Conservation (phyloP, 1,139 yeast genomes). For the Suzukiozyma palmioleophila region DNA sequence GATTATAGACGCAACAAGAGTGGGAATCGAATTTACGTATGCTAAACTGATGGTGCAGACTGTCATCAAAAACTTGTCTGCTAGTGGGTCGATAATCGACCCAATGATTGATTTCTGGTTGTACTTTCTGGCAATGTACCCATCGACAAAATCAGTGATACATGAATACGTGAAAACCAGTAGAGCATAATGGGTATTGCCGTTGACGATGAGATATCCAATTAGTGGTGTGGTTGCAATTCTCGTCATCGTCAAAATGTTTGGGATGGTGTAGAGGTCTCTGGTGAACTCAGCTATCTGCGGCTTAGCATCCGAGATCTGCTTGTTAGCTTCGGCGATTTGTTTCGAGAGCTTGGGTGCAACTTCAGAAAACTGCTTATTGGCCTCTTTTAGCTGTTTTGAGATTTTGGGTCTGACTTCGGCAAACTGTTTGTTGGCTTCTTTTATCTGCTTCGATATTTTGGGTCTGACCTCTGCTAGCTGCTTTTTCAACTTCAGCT, state of each 20-base stretch:
- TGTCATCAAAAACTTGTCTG: conserved; percentile 89
- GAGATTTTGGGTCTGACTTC: neutral
- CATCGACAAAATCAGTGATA: conserved; percentile 87
- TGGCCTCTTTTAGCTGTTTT: neutral
- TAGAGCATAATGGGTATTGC: conserved; percentile 60
- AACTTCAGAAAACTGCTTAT: conserved; percentile 1
- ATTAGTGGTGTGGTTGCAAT: conserved; percentile 76
- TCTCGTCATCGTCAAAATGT: conserved; percentile 74
- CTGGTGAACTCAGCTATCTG: conserved; percentile 3
- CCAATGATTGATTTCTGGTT: conserved; percentile 82
- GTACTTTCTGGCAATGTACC: conserved; percentile 78
- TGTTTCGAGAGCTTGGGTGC: neutral
- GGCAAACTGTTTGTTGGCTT: conserved; percentile 1
- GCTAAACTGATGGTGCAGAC: conserved; percentile 77
- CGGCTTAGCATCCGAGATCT: neutral
- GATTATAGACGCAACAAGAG: conserved; percentile 65
- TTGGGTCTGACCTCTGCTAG: neutral
- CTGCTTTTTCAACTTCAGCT: neutral
- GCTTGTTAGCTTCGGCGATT: conserved; percentile 1
- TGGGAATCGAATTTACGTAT: conserved; percentile 61
- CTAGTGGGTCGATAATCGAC: conserved; percentile 89
- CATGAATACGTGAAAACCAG: conserved; percentile 79
- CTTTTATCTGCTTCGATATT: neutral
- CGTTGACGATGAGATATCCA: conserved; percentile 69
- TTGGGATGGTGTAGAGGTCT: conserved; percentile 75